Percentiles rank a stretch among this genome's conserved stretches.
Evolutionary conservation across 257 asterid species (phyloP).

Genomic region (Salvia rosmarinus): DNA sequence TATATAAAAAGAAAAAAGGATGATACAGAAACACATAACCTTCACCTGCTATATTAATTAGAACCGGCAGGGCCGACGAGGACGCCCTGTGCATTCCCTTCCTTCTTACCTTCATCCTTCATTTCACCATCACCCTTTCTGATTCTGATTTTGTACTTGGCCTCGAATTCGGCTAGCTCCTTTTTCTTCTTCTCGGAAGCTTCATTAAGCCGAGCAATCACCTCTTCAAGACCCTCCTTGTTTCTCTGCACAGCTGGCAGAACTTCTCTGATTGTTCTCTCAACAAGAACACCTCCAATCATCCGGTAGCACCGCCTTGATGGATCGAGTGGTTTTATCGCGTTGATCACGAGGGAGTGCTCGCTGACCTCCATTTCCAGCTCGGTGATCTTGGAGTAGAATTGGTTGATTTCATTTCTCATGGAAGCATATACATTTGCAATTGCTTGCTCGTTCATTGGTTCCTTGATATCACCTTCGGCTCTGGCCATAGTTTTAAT

Average conservation of each 20-base stretch:
- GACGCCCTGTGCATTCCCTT: constrained; percentile 96
- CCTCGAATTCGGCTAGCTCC: constrained; percentile 80
- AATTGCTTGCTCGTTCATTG: constrained; percentile 89
- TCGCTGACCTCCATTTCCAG: constrained; percentile 95
- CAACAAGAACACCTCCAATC: constrained; percentile 98
- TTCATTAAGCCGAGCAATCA: constrained; percentile 74
- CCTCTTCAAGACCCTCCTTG: constrained; percentile 94
- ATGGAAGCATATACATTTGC: constrained; percentile 75
- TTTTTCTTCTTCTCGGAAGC: constrained; percentile 88
- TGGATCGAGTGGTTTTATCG: constrained; percentile 86
- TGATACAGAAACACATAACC: background rate
- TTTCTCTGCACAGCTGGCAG: constrained; percentile 91
- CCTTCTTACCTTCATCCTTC: constrained; percentile 82
- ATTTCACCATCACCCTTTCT: constrained; percentile 70
- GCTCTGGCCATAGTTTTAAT: constrained; percentile 60
- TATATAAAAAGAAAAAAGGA: background rate
- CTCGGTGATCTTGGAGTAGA: constrained; percentile 86
- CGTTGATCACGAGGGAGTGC: constrained; percentile 89
- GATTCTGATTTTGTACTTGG: constrained; percentile 84
- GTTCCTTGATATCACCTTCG: constrained; percentile 59
- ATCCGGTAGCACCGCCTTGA: constrained; percentile 92
- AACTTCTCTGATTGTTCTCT: constrained; percentile 82
- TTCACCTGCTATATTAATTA: constrained; percentile 39
- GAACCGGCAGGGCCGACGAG: constrained; percentile 87
- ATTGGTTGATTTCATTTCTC: constrained; percentile 82